Percentiles rank a stretch among this genome's conserved stretches.
Evolutionary conservation across 2,329 filamentous ascomycete species (phyloP).

Genomic region (Neofusicoccum sp.): DNA sequence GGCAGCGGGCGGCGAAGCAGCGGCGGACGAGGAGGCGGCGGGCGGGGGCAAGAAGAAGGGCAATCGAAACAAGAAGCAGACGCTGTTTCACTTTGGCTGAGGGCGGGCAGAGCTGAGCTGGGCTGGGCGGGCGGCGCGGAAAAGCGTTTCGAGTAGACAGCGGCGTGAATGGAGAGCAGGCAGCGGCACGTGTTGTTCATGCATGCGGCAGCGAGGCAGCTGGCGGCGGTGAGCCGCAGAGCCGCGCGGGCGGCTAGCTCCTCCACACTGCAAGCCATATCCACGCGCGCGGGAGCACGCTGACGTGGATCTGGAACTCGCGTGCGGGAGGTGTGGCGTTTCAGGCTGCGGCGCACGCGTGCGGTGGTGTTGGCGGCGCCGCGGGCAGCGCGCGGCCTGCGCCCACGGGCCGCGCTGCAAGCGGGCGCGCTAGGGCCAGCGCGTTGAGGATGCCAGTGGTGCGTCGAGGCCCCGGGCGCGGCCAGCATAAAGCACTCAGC

Average conservation of each 20-base stretch:
- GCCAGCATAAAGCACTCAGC: constrained; percentile 1
- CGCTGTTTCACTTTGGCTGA: constrained; percentile 54
- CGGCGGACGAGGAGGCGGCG: constrained; percentile 22
- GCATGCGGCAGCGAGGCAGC: background rate
- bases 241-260: constrained; percentile 11
- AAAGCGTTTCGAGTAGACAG: constrained; percentile 8
- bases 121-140: background rate
- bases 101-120: background rate
- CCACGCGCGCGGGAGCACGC: constrained; percentile 17
- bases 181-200: background rate
- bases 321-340: constrained; percentile 17
- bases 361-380: constrained; percentile 6
- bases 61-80: constrained; percentile 55
- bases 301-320: constrained; percentile 22
- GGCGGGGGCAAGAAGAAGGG: constrained; percentile 47
- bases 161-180: background rate
- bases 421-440: background rate
- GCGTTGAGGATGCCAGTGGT: too few species aligned
- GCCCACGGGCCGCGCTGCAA: constrained; percentile 16
- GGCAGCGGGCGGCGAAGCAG: constrained; percentile 25
- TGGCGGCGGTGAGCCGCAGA: constrained; percentile 13
- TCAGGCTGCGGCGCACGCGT: background rate
- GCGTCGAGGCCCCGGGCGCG: constrained; percentile 12
- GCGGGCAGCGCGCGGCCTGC: background rate
- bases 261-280: constrained; percentile 17